These are phyloP conservation scores for Candida pseudoviswanathii DNA, from an alignment of 1,139 yeast species.

Conservation along the genomic window DNA sequence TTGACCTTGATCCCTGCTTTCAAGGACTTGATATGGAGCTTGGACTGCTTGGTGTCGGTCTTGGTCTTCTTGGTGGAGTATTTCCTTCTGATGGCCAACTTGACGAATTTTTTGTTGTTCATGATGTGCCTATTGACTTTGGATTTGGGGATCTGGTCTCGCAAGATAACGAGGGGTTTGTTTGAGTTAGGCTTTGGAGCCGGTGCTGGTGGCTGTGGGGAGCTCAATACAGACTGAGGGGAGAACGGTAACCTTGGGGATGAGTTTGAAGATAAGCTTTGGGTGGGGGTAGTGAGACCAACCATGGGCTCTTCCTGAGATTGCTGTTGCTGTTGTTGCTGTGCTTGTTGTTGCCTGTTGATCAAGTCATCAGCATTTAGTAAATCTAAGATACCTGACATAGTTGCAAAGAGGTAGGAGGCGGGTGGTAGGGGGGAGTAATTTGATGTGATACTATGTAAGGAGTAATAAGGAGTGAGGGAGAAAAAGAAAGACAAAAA, in stretches of 20 bases:
- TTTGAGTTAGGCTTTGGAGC: neutral
- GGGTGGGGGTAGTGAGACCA: constrained; percentile 1
- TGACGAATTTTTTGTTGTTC: constrained; percentile 29
- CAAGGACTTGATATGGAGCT: constrained; percentile 53
- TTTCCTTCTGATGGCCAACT: constrained; percentile 44
- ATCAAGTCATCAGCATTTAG: constrained; percentile 9
- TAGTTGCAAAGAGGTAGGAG: neutral
- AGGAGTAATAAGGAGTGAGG: neutral
- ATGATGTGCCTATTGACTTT: constrained; percentile 27
- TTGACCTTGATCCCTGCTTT: constrained; percentile 56
- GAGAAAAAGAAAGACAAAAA: neutral
- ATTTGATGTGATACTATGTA: neutral
- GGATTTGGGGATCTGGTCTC: constrained; percentile 22
- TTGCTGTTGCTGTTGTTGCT: neutral
- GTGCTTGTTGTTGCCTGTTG: constrained; percentile 5
- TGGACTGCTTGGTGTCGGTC: constrained; percentile 20
- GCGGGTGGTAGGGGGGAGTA: neutral
- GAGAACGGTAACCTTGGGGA: neutral
- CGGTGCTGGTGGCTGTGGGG: neutral
- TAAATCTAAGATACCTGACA: constrained; percentile 12
- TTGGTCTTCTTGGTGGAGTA: constrained; percentile 22
- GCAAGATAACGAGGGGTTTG: constrained; percentile 10
- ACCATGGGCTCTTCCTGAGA: neutral
- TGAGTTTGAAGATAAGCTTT: constrained; percentile 2
- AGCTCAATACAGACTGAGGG: neutral